phyloP scores from a whole-genome alignment of 257 asterid genomes.

The Plectranthus barbatus region DNA sequence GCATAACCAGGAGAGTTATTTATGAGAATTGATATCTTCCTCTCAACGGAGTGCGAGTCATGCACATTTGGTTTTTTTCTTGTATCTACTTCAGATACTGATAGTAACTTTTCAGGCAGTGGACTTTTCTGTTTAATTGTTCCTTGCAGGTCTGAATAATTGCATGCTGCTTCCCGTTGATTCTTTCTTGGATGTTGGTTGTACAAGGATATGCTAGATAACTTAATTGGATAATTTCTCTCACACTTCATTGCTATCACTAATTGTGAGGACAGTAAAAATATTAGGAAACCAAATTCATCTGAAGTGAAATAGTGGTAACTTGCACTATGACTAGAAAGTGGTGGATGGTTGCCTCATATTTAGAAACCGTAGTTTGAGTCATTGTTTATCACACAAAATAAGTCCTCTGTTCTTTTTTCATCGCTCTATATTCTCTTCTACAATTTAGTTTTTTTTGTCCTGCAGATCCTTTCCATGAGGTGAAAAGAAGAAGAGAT shows the following conservation, averaged over 20 bases:
- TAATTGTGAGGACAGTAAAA: neutral
- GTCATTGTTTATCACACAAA: neutral
- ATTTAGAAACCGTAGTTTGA: neutral
- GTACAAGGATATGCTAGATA: neutral
- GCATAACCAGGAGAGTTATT: neutral
- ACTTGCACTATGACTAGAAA: neutral
- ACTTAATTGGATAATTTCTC: neutral
- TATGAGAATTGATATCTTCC: neutral
- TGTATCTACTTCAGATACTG: neutral
- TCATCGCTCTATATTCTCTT: neutral
- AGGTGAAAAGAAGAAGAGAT: slow-evolving; percentile 87
- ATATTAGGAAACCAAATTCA: neutral
- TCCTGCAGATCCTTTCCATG: slow-evolving; percentile 81
- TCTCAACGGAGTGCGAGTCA: neutral
- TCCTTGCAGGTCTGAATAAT: neutral
- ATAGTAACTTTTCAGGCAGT: neutral
- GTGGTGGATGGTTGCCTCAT: neutral
- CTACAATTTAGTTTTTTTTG: slow-evolving; percentile 2
- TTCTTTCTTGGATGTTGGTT: neutral
- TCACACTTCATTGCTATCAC: slow-evolving; percentile 2
- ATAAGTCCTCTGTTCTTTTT: neutral
- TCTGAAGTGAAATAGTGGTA: neutral
- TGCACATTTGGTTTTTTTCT: neutral
- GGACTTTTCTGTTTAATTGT: neutral
- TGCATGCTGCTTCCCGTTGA: neutral